Conservation (phyloP, 805 yeast genomes). For the Candida sithepensis region DNA sequence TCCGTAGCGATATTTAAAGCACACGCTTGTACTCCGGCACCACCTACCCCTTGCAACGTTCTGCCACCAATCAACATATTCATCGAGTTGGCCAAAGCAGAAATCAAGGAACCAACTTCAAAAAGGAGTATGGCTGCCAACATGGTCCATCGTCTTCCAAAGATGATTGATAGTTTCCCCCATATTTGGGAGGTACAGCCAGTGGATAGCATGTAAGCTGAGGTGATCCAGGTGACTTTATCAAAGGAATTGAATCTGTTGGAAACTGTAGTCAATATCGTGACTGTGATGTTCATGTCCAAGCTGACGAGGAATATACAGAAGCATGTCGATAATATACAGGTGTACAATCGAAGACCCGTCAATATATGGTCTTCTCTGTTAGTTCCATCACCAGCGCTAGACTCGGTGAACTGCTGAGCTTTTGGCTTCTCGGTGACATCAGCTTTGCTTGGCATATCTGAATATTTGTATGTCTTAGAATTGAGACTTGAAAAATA, state of each 20-base stretch:
- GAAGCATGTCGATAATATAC: conserved; percentile 13
- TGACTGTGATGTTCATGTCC: conserved; percentile 55
- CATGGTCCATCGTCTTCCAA: conserved; percentile 53
- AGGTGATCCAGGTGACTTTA: conserved; percentile 55
- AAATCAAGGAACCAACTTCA: conserved; percentile 58
- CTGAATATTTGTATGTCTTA: too few relatives aligned
- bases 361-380: conserved; percentile 25
- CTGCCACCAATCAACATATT: conserved; percentile 67
- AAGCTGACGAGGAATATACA: conserved; percentile 36
- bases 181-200: conserved; percentile 51
- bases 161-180: conserved; percentile 53
- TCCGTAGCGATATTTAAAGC: conserved; percentile 57
- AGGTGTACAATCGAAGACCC: conserved; percentile 19
- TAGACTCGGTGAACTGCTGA: neutral
- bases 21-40: conserved; percentile 61
- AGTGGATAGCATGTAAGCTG: conserved; percentile 53
- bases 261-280: conserved; percentile 48
- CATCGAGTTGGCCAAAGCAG: conserved; percentile 54
- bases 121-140: conserved; percentile 48
- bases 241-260: conserved; percentile 45
- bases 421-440: neutral
- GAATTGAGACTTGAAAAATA: too few relatives aligned
- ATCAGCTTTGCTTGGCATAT: too few relatives aligned
- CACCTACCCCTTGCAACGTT: conserved; percentile 70
- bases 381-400: conserved; percentile 38